Base-by-base conservation (phyloP, 106 monocot genomes). In the Dendrobium huoshanense region DNA sequence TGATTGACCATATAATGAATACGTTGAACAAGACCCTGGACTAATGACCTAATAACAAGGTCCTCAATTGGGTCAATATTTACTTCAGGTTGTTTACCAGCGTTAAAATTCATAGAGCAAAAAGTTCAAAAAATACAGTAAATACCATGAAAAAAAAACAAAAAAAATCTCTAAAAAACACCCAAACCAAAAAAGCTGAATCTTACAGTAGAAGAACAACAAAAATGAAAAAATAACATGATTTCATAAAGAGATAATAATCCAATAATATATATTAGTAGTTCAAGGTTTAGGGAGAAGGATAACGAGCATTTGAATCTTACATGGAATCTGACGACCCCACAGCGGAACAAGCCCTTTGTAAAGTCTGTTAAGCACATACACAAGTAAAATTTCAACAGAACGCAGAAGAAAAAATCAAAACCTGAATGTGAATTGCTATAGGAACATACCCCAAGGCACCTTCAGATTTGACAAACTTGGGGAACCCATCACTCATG, bases 321-420 rank as follows among this genome's bases (percentile, higher is more conserved):
- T 86, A 88, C 88, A 88, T 44, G 88, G 88, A 79, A 88, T 86
- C 65, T 88, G 88, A 24, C 88, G 88, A 73, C 85, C 88, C 88
- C 88, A 88, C 10, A 88, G 85, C 54, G 88, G 88, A 78, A 83
- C 82, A 70, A 88, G 44, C 67, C 88, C 88, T 72, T 84, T 88
- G 77, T 88, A 88, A 74, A 88, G 67, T 73, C 86, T 88, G 77
- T 40, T 0, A 41, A 73, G 41, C 75, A 42, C 64, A 58, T 7
- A 58, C 43, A 31, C 11, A 31, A 70, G 9, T 48, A 82, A 79
- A 73, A 22, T 20, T 19, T 22, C 61, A 22, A 22, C 61, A 61
- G 19, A 61, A 61, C 22, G 61, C 61, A 22, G 7, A 22, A 61
- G 8, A 3, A 33, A 31, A 41, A 48, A 19, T 42, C 29, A 25